A percentile compares a stretch with the other conserved stretches of the same genome.
phyloP scores from a whole-genome alignment of 1,284 basidiomycete species.

The Irpex lacteus region DNA sequence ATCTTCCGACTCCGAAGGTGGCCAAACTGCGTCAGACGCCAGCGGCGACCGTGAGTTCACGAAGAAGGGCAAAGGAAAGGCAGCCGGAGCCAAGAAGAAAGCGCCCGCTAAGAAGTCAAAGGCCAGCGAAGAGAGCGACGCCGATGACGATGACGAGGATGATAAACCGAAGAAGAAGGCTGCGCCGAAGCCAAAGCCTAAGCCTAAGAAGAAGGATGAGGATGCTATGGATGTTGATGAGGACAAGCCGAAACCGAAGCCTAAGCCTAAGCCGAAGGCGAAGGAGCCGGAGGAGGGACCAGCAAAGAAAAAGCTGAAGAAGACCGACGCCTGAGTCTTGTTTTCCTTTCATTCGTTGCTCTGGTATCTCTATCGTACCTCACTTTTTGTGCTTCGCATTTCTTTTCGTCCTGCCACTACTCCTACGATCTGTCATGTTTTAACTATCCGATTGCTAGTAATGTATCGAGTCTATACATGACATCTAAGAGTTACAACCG shows the following conservation, averaged over 20 bases:
- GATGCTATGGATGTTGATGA: constrained; percentile 29
- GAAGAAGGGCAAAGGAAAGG: constrained; percentile 43
- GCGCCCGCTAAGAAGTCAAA: constrained; percentile 34
- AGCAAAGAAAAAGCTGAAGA: constrained; percentile 71
- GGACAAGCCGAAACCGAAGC: constrained; percentile 44
- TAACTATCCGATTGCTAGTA: background rate
- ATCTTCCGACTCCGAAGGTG: constrained; percentile 72
- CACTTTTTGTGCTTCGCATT: too few relatives aligned
- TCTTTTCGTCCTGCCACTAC: background rate
- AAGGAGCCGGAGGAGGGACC: constrained; percentile 53
- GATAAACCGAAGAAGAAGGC: constrained; percentile 35
- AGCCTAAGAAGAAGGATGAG: constrained; percentile 44
- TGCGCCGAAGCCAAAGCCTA: constrained; percentile 34
- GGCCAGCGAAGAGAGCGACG: constrained; percentile 31
- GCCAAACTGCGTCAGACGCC: constrained; percentile 77
- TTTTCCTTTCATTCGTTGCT: too few relatives aligned
- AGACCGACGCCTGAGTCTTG: constrained; percentile 22
- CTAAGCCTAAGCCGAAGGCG: constrained; percentile 39
- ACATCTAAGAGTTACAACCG: background rate
- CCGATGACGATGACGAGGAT: constrained; percentile 29
- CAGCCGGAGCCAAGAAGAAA: constrained; percentile 33
- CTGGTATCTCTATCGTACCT: too few relatives aligned
- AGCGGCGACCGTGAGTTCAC: constrained; percentile 67
- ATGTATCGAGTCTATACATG: background rate
- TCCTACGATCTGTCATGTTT: constrained; percentile 1